phyloP scores from a whole-genome alignment of 1,284 basidiomycete species.

The Mycena citricolor region DNA sequence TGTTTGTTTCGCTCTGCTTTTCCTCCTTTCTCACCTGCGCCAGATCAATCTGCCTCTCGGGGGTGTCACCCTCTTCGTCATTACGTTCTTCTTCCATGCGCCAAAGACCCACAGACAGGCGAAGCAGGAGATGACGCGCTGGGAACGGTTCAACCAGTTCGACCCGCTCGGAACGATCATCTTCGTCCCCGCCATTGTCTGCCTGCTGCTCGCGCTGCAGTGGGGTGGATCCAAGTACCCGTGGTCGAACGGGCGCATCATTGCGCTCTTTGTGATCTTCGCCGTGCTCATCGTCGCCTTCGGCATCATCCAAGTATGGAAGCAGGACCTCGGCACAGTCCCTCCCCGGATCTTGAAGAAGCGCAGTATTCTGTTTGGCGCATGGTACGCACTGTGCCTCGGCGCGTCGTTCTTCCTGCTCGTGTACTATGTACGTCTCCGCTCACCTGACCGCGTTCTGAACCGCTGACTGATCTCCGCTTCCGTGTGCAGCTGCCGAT shows the following conservation, averaged over 20 bases:
- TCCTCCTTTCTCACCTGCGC: neutral
- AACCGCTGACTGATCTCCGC: neutral
- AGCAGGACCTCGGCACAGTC: constrained; percentile 9
- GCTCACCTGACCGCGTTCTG: neutral
- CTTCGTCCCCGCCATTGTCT: constrained; percentile 11
- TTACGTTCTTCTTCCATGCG: constrained; percentile 7
- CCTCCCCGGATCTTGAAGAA: constrained; percentile 12
- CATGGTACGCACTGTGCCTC: constrained; percentile 9
- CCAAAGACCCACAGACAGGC: constrained; percentile 3
- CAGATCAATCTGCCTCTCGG: constrained; percentile 11
- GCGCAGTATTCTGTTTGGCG: constrained; percentile 11
- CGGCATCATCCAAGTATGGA: constrained; percentile 10
- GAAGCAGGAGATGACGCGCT: constrained; percentile 6
- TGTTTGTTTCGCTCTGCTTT: neutral
- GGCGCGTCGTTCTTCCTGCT: constrained; percentile 14
- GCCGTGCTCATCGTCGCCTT: constrained; percentile 11
- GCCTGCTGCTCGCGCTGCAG: constrained; percentile 12
- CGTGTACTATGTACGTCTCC: constrained; percentile 15
- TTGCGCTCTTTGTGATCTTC: constrained; percentile 13
- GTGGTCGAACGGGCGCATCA: constrained; percentile 6
- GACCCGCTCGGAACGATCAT: constrained; percentile 17
- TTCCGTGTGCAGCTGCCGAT: neutral
- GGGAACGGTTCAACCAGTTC: constrained; percentile 10
- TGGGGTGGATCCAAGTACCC: constrained; percentile 15
- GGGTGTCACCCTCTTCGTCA: neutral